Percentiles rank a stretch among this genome's conserved stretches.
phyloP scores from a whole-genome alignment of 75 land plant species.

The Cunninghamia lanceolata region DNA sequence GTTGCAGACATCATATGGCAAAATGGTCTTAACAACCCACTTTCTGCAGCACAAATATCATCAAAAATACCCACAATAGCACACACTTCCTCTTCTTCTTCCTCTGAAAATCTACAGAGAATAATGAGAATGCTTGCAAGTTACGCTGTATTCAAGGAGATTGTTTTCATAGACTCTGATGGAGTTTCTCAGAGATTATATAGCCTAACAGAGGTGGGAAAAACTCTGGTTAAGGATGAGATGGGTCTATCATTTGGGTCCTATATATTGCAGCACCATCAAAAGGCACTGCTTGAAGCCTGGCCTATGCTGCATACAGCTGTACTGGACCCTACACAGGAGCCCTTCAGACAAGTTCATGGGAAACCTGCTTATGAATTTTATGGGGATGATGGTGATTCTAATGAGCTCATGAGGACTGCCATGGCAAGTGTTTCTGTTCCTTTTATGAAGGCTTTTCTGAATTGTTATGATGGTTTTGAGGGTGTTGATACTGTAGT shows the following conservation, averaged over 20 bases:
- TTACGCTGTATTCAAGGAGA: conserved; percentile 50
- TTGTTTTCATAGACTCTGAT: neutral
- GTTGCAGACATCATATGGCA: conserved; percentile 52
- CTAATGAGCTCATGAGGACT: conserved; percentile 49
- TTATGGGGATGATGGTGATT: conserved; percentile 34
- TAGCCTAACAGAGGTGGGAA: conserved; percentile 45
- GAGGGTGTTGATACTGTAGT: conserved; percentile 44
- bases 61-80: conserved; percentile 7
- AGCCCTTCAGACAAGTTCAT: conserved; percentile 58
- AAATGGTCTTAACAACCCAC: conserved; percentile 41
- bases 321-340: conserved; percentile 40
- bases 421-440: conserved; percentile 59
- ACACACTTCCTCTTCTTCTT: conserved; percentile 18
- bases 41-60: conserved; percentile 46
- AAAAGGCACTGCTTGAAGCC: conserved; percentile 43
- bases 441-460: conserved; percentile 55
- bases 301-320: conserved; percentile 55
- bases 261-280: conserved; percentile 59
- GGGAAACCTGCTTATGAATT: conserved; percentile 54
- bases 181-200: conserved; percentile 17
- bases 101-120: conserved; percentile 37
- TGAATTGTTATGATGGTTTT: conserved; percentile 57
- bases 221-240: conserved; percentile 41
- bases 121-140: conserved; percentile 54
- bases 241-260: conserved; percentile 43